Evolutionary conservation across 2,329 filamentous ascomycete species (phyloP).

Genomic region (Monosporascus sp.): DNA sequence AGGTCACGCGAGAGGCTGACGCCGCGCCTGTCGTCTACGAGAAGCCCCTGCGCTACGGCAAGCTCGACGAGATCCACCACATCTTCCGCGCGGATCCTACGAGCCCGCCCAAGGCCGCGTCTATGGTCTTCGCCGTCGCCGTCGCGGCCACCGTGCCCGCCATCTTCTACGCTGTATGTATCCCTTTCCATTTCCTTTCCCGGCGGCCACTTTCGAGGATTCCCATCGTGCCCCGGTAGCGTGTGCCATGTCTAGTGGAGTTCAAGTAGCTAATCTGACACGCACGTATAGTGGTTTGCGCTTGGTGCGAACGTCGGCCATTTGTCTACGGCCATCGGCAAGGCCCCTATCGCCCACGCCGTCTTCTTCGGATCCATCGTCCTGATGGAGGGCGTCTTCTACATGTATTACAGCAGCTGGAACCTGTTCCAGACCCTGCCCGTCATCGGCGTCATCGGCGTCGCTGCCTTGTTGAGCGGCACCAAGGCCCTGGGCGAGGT

Average conservation of each 20-base stretch:
- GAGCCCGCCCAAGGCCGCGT: conserved; percentile 76
- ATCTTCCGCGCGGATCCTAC: conserved; percentile 76
- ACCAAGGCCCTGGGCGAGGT: conserved; percentile 90
- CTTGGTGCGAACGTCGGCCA: conserved; percentile 82
- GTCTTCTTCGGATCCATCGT: conserved; percentile 85
- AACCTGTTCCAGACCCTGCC: conserved; percentile 87
- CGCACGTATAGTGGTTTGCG: conserved; percentile 59
- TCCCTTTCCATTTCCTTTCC: conserved; percentile 7
- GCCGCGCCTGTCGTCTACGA: conserved; percentile 55
- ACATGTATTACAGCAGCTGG: conserved; percentile 90
- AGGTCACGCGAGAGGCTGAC: conserved; percentile 59
- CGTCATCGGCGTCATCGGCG: conserved; percentile 60
- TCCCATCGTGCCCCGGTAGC: no score
- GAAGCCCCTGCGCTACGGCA: conserved; percentile 74
- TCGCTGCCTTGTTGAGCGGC: conserved; percentile 77
- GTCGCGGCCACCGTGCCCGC: conserved; percentile 70
- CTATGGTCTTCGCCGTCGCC: conserved; percentile 68
- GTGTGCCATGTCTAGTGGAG: no score
- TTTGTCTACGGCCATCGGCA: conserved; percentile 65
- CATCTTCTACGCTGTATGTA: conserved; percentile 63
- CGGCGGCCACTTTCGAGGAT: neutral
- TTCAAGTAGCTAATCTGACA: neutral
- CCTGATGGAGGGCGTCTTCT: conserved; percentile 86
- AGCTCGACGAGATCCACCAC: conserved; percentile 81
- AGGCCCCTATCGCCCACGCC: conserved; percentile 73